phyloP scores from a whole-genome alignment of 2,329 filamentous ascomycete genomes.

The Pyrenochaeta sp. region DNA sequence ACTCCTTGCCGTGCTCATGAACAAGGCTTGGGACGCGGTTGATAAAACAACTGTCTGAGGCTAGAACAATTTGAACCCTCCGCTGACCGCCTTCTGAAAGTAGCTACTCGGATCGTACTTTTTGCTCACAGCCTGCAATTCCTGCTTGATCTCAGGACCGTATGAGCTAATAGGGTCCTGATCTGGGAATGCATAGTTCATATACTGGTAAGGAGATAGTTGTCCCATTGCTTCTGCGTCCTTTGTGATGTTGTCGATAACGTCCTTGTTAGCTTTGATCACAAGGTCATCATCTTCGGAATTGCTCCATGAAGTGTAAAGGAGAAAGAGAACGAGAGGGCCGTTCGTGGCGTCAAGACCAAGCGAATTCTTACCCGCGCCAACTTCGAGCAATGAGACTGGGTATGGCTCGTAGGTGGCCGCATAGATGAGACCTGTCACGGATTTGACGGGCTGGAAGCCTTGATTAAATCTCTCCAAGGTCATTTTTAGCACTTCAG shows the following conservation, averaged over 20 bases:
- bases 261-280: slow-evolving; percentile 1
- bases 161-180: slow-evolving; percentile 33
- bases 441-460: background rate
- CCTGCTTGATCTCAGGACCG: slow-evolving; percentile 41
- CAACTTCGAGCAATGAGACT: background rate
- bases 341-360: slow-evolving; percentile 16
- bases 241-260: background rate
- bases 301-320: slow-evolving; percentile 7
- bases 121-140: slow-evolving; percentile 37
- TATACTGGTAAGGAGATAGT: slow-evolving; percentile 16
- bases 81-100: slow-evolving; percentile 39
- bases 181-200: slow-evolving; percentile 54
- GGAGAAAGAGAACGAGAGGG: slow-evolving; percentile 12
- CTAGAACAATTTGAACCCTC: slow-evolving; percentile 12
- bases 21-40: background rate
- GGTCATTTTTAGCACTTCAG: background rate
- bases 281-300: background rate
- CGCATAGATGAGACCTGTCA: background rate
- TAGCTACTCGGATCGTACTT: slow-evolving; percentile 50
- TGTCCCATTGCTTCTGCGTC: background rate
- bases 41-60: background rate
- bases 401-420: background rate
- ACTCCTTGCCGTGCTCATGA: no score
- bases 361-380: slow-evolving; percentile 13
- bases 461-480: background rate